phyloP scores from a whole-genome alignment of 495 filamentous ascomycete genomes.

The Aspergillus homomorphus region DNA sequence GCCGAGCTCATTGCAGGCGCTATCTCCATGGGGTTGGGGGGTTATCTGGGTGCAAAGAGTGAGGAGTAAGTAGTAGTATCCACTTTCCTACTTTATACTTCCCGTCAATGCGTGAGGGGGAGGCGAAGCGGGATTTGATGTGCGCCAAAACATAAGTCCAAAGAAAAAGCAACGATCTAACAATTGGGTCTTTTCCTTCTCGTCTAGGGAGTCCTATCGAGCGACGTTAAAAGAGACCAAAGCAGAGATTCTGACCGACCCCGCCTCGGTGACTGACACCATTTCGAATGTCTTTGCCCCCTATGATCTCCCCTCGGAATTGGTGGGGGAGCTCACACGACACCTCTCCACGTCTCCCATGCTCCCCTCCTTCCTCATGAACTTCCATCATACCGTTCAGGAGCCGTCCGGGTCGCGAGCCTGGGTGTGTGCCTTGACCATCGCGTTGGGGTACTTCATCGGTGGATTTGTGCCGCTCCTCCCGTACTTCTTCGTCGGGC shows the following conservation, averaged over 20 bases:
- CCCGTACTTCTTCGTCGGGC: conserved; percentile 72
- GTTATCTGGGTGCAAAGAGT: conserved; percentile 65
- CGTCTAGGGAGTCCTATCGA: conserved; percentile 48
- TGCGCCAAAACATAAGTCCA: neutral
- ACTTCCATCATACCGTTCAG: conserved; percentile 54
- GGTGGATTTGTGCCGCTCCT: conserved; percentile 69
- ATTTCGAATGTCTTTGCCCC: conserved; percentile 53
- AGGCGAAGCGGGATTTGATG: neutral
- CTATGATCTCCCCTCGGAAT: conserved; percentile 49
- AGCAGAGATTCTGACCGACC: conserved; percentile 37
- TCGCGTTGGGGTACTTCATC: conserved; percentile 69
- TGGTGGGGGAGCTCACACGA: conserved; percentile 42
- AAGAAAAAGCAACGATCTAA: neutral
- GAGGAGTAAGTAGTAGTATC: conserved; percentile 51
- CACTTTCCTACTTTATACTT: neutral
- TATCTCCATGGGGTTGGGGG: conserved; percentile 58
- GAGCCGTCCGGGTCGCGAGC: conserved; percentile 51
- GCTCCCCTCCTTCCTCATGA: conserved; percentile 55
- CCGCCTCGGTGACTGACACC: conserved; percentile 34
- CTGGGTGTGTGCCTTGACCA: conserved; percentile 59
- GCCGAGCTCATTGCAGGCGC: conserved; percentile 58
- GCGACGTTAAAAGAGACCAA: conserved; percentile 48
- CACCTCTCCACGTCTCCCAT: conserved; percentile 47
- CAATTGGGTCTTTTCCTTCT: neutral
- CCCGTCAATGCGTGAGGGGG: neutral